Conservation (phyloP, 2,329 filamentous ascomycete species). For the Sporothrix pseudoabietina region DNA sequence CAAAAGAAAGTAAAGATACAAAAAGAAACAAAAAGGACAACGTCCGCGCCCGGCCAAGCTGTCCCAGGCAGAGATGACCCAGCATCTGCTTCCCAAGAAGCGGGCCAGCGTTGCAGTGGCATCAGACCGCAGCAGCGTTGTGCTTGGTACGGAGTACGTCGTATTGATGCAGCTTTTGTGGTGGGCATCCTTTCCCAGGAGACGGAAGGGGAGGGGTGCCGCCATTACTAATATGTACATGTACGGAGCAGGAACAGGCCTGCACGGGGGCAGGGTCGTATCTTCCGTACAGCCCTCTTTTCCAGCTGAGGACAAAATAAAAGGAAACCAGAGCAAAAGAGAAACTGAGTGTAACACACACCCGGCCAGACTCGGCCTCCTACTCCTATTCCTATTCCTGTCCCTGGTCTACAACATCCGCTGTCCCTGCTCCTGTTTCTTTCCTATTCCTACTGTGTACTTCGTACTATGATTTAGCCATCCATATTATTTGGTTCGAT, state of each 20-base stretch:
- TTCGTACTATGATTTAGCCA: not conserved
- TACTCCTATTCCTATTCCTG: not conserved
- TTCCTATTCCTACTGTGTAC: not conserved
- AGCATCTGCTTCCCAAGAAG: not conserved
- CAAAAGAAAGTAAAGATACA: not conserved
- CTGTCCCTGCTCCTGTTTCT: not conserved
- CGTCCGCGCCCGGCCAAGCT: not conserved
- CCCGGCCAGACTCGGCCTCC: not conserved
- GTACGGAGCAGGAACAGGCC: no score
- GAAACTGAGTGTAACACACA: not conserved
- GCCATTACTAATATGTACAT: not conserved
- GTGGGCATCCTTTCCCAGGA: not conserved
- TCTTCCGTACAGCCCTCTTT: not conserved
- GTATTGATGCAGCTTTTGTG: not conserved
- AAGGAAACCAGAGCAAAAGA: not conserved
- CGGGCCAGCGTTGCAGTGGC: slow-evolving; percentile 14
- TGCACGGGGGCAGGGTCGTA: slow-evolving; percentile 12
- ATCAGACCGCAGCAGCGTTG: not conserved
- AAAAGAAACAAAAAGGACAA: not conserved
- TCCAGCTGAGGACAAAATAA: not conserved
- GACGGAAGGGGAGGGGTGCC: not conserved
- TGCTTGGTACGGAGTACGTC: not conserved
- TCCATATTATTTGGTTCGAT: not conserved
- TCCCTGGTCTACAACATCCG: not conserved
- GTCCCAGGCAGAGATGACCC: not conserved